Evolutionary conservation across 2,329 filamentous ascomycete genomes (phyloP).

Genomic region (Colletotrichum tanaceti): DNA sequence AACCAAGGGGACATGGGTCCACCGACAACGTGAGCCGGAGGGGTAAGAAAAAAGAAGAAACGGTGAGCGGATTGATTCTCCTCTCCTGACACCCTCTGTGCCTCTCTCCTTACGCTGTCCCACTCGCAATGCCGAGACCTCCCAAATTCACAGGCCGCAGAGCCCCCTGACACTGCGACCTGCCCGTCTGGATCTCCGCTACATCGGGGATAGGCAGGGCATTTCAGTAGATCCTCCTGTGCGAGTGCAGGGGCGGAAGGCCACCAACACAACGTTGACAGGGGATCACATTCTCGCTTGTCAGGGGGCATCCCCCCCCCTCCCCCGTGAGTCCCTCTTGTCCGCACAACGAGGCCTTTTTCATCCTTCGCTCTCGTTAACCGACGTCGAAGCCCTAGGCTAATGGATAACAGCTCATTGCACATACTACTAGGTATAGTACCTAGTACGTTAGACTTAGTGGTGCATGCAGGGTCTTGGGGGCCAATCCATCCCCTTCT

Average conservation of each 20-base stretch:
- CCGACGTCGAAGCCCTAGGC: conserved; percentile 14
- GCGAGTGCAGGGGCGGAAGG: conserved; percentile 22
- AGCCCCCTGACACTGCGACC: conserved; percentile 30
- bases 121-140: conserved; percentile 35
- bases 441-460: too few species aligned
- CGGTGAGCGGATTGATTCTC: conserved; percentile 13
- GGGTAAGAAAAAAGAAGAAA: conserved; percentile 15
- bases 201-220: conserved; percentile 31
- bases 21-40: too few species aligned
- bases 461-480: conserved; percentile 20
- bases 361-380: conserved; percentile 21
- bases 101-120: conserved; percentile 10
- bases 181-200: conserved; percentile 32
- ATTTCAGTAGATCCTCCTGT: conserved; percentile 20
- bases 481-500: conserved; percentile 7
- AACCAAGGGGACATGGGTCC: not conserved
- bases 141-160: conserved; percentile 19
- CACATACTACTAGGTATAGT: conserved; percentile 34
- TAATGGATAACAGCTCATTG: conserved; percentile 6
- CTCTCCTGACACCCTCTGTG: conserved; percentile 12
- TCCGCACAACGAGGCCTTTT: conserved; percentile 31
- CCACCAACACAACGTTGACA: not conserved
- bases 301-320: conserved; percentile 16
- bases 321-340: conserved; percentile 28
- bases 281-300: conserved; percentile 32